Percentiles rank a stretch among this genome's conserved stretches.
phyloP scores from a whole-genome alignment of 2,329 filamentous ascomycete species.

The Tolypocladium paradoxum region DNA sequence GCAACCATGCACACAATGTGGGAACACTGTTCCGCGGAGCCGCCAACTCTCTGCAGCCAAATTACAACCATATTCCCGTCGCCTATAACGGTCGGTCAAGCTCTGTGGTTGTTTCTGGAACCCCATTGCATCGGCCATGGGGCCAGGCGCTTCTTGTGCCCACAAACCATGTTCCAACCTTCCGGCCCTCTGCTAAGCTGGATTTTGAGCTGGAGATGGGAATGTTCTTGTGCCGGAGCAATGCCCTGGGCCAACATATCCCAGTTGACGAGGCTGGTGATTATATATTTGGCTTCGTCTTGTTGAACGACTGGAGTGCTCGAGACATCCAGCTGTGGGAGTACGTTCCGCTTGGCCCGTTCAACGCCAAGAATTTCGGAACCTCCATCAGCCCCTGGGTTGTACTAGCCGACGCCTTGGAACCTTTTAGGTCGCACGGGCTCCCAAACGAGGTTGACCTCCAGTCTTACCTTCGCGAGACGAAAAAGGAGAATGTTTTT shows the following conservation, averaged over 20 bases:
- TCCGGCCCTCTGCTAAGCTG: constrained; percentile 27
- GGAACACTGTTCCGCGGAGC: constrained; percentile 65
- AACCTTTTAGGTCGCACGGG: constrained; percentile 13
- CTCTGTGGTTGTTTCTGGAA: constrained; percentile 65
- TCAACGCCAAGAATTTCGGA: constrained; percentile 51
- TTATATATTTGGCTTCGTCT: constrained; percentile 57
- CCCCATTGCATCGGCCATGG: constrained; percentile 58
- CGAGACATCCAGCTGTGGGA: constrained; percentile 52
- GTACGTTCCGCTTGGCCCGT: constrained; percentile 50
- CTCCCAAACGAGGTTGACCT: constrained; percentile 22
- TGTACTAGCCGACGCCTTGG: constrained; percentile 48
- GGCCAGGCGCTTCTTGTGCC: constrained; percentile 64
- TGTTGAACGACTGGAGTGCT: constrained; percentile 56
- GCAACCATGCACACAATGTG: constrained; percentile 63
- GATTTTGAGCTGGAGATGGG: constrained; percentile 74
- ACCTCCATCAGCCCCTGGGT: constrained; percentile 54
- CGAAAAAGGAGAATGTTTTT: constrained; percentile 22
- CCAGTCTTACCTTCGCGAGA: constrained; percentile 45
- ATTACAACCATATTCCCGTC: constrained; percentile 71
- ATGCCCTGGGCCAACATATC: constrained; percentile 54
- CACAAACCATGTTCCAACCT: constrained; percentile 31
- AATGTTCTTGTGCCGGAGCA: constrained; percentile 59
- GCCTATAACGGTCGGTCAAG: constrained; percentile 73
- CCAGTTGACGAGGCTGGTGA: constrained; percentile 55
- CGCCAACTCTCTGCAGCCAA: constrained; percentile 67